Conservation (phyloP, 345 rosid genomes). For the Cardamine chenopodiifolia region DNA sequence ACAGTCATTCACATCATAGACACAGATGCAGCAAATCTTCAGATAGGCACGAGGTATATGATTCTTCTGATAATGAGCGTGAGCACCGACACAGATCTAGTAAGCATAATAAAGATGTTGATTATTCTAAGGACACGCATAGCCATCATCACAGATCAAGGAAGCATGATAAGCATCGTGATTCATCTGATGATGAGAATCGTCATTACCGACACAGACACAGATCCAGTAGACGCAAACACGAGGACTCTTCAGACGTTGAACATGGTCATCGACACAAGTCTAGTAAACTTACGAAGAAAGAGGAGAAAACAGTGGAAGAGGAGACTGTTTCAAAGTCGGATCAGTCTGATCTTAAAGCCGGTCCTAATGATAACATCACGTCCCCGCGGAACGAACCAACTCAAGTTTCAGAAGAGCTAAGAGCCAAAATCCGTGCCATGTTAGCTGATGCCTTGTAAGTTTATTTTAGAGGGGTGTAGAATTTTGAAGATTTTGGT, state of each 20-base stretch:
- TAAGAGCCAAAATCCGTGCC: conserved; percentile 94
- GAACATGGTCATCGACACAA: conserved; percentile 44
- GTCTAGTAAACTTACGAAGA: conserved; percentile 49
- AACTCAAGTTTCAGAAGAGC: conserved; percentile 64
- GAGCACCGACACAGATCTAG: conserved; percentile 23
- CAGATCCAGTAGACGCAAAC: conserved; percentile 39
- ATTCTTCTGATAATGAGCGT: conserved; percentile 41
- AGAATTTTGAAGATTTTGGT: background rate
- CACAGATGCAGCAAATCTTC: conserved; percentile 32
- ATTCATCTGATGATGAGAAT: conserved; percentile 51
- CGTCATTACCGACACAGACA: conserved; percentile 33
- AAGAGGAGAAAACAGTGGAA: conserved; percentile 60
- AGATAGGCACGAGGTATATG: conserved; percentile 36
- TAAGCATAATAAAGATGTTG: conserved; percentile 32
- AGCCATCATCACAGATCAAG: conserved; percentile 38
- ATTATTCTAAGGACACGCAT: conserved; percentile 48
- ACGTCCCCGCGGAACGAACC: conserved; percentile 42
- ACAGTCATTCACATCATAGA: conserved; percentile 34
- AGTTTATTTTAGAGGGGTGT: conserved; percentile 1
- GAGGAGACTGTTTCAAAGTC: conserved; percentile 59
- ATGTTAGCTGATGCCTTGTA: conserved; percentile 85
- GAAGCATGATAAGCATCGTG: conserved; percentile 40
- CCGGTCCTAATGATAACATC: conserved; percentile 51
- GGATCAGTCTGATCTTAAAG: conserved; percentile 51
- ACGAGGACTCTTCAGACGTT: conserved; percentile 41